Conservation (phyloP, 2,329 filamentous ascomycete species). For the Aspergillus ochraceoroseus region DNA sequence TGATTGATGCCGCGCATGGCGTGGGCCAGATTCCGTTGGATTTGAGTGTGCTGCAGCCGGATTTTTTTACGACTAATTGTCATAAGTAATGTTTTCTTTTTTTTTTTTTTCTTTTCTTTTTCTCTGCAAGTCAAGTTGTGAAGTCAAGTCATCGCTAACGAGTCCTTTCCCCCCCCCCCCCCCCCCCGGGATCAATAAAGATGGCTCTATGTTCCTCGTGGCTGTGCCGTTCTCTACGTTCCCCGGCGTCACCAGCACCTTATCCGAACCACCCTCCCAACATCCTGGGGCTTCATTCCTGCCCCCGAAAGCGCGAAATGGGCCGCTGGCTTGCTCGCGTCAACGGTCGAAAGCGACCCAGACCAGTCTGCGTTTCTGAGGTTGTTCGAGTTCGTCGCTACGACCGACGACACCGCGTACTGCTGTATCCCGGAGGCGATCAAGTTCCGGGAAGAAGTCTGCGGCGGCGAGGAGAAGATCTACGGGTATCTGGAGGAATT, state of each 20-base stretch:
- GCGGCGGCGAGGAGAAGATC: slow-evolving; percentile 71
- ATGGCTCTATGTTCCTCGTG: slow-evolving; percentile 78
- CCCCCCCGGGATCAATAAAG: too few relatives aligned
- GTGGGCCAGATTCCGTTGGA: slow-evolving; percentile 73
- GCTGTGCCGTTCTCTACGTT: slow-evolving; percentile 76
- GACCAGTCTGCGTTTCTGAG: slow-evolving; percentile 57
- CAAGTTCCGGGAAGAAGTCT: slow-evolving; percentile 61
- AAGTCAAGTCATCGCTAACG: too few relatives aligned
- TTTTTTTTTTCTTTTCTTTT: background rate
- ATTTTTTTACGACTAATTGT: slow-evolving; percentile 83
- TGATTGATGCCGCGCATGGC: slow-evolving; percentile 81
- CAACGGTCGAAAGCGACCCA: too few relatives aligned
- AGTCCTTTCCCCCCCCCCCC: too few relatives aligned
- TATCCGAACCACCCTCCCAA: slow-evolving; percentile 70
- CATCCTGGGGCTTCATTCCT: slow-evolving; percentile 70
- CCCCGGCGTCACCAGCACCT: slow-evolving; percentile 69
- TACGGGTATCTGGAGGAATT: slow-evolving; percentile 58
- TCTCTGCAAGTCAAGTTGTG: background rate
- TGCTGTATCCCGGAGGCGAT: slow-evolving; percentile 68
- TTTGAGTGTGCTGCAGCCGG: slow-evolving; percentile 61
- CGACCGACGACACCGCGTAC: slow-evolving; percentile 66
- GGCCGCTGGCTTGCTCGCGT: too few relatives aligned
- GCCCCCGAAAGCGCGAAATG: too few relatives aligned
- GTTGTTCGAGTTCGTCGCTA: slow-evolving; percentile 73
- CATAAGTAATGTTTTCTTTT: slow-evolving; percentile 56